phyloP scores from a whole-genome alignment of 371 early-diverging fungal genomes.

The Mortierella sp. region DNA sequence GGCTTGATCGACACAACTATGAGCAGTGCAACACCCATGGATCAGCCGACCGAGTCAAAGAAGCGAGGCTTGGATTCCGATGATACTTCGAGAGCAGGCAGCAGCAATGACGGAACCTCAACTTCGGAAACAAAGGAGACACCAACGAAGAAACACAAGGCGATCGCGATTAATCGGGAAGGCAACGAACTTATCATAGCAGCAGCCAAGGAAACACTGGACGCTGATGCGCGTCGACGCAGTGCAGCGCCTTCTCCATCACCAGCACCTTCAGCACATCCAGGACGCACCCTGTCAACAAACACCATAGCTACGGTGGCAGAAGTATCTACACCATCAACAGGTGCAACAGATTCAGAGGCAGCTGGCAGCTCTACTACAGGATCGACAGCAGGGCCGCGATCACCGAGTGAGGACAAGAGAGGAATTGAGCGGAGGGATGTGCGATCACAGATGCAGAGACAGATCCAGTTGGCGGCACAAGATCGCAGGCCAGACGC shows the following conservation, averaged over 20 bases:
- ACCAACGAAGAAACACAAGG: conserved; percentile 27
- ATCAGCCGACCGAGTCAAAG: conserved; percentile 16
- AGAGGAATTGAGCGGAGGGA: conserved; percentile 24
- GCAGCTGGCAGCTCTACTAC: neutral
- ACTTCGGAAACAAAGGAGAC: neutral
- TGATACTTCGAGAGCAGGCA: neutral
- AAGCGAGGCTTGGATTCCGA: conserved; percentile 32
- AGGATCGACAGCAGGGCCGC: conserved; percentile 14
- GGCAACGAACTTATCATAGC: conserved; percentile 28
- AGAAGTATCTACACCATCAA: neutral
- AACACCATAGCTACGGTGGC: neutral
- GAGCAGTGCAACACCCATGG: neutral
- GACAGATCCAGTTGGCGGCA: conserved; percentile 37
- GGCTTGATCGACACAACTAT: conserved; percentile 38
- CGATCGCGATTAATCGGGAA: conserved; percentile 12
- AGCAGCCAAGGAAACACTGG: conserved; percentile 30
- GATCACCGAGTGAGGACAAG: conserved; percentile 25
- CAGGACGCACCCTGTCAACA: conserved; percentile 3
- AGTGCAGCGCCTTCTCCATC: conserved; percentile 51
- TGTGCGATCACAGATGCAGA: conserved; percentile 43
- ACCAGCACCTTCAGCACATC: conserved; percentile 23
- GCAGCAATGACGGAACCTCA: conserved; percentile 6
- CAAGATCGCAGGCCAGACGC: conserved; percentile 38
- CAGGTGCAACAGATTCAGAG: neutral
- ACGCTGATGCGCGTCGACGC: conserved; percentile 37